Conservation (phyloP, 148 eudicot genomes). For the Heliamphora exappendiculata region DNA sequence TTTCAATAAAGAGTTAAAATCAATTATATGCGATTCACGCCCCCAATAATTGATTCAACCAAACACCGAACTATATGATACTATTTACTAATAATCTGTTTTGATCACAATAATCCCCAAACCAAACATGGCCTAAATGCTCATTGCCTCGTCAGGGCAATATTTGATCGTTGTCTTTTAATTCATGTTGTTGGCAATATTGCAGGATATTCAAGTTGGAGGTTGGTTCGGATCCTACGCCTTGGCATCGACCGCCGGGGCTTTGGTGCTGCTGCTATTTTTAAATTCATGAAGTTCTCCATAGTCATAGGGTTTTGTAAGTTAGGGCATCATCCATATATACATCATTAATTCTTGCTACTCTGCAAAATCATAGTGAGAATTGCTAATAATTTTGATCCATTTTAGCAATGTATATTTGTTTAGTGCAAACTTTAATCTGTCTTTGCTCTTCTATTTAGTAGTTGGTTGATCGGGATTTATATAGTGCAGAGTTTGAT, state of each 20-base stretch:
- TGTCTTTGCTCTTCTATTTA: background rate
- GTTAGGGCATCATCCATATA: background rate
- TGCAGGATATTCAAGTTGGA: slow-evolving; percentile 9
- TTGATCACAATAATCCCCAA: background rate
- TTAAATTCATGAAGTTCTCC: background rate
- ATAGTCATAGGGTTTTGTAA: background rate
- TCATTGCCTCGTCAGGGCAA: background rate
- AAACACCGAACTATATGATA: no score
- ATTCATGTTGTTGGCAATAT: background rate
- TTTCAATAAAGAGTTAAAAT: no score
- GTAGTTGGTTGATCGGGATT: background rate
- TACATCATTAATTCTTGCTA: slow-evolving; percentile 7
- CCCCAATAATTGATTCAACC: no score
- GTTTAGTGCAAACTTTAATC: background rate
- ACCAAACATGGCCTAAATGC: background rate
- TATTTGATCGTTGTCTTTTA: background rate
- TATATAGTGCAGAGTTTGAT: no score
- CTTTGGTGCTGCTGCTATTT: slow-evolving; percentile 3
- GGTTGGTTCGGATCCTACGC: slow-evolving; percentile 11
- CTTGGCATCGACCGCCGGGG: background rate
- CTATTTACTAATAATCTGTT: no score
- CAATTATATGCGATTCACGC: no score
- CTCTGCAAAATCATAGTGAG: background rate
- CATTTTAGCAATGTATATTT: slow-evolving; percentile 5
- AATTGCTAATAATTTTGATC: background rate